Evolutionary conservation across 495 filamentous ascomycete species (phyloP).

Genomic region (Penicillium chermesinum): DNA sequence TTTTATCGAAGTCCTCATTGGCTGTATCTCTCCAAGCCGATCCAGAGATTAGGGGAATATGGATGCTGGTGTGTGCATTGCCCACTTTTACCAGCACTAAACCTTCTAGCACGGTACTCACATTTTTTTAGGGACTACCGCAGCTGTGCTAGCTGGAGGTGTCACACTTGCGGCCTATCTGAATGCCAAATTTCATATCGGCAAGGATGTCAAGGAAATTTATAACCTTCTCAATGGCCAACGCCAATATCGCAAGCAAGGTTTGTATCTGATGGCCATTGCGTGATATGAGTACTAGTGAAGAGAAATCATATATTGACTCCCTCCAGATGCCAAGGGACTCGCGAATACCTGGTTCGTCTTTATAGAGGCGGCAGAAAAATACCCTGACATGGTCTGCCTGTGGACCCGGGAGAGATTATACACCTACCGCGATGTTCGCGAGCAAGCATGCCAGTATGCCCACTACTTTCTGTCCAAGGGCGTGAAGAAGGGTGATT

Average conservation of each 20-base stretch:
- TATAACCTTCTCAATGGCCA: constrained; percentile 27
- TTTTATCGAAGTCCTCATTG: background rate
- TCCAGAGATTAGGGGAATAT: background rate
- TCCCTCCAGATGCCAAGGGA: constrained; percentile 40
- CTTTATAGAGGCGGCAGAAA: constrained; percentile 51
- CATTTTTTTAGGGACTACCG: constrained; percentile 18
- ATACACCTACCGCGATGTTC: constrained; percentile 59
- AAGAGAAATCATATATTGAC: background rate
- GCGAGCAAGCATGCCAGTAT: constrained; percentile 54
- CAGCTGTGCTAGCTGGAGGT: constrained; percentile 34
- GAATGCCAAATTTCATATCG: constrained; percentile 63
- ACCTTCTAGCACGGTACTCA: too few species aligned
- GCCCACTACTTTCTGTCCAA: constrained; percentile 58
- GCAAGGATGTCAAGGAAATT: constrained; percentile 50
- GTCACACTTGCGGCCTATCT: constrained; percentile 55
- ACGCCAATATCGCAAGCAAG: constrained; percentile 31
- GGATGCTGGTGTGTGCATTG: background rate
- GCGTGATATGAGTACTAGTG: too few species aligned
- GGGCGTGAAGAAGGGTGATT: constrained; percentile 58
- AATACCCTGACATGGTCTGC: constrained; percentile 45
- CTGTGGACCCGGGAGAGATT: constrained; percentile 63
- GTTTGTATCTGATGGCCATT: constrained; percentile 17
- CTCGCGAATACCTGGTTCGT: constrained; percentile 59
- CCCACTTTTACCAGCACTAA: too few species aligned
- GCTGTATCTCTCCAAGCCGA: background rate